A percentile compares a stretch with the other conserved stretches of the same genome.
Evolutionary conservation across 1,284 basidiomycete species (phyloP).

Genomic region (Sanghuangporus sanghuang): DNA sequence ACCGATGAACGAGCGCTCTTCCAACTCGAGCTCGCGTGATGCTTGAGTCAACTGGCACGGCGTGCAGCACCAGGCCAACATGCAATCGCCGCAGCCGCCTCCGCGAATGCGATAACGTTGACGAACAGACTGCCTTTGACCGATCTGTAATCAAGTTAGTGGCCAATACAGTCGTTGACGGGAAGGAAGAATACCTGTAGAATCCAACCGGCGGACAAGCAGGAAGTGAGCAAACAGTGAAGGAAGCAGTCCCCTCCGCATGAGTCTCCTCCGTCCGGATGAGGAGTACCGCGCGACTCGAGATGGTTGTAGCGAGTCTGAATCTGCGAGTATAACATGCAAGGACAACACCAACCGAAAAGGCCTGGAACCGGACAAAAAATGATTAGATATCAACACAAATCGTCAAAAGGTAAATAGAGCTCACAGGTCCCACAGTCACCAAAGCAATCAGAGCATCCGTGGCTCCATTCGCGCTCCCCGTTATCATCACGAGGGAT

Average conservation of each 20-base stretch:
- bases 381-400: neutral
- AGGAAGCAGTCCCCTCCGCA: slow-evolving; percentile 21
- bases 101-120: slow-evolving; percentile 42
- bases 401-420: neutral
- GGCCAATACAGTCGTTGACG: neutral
- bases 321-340: slow-evolving; percentile 25
- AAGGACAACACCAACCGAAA: slow-evolving; percentile 19
- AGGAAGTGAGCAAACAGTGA: slow-evolving; percentile 24
- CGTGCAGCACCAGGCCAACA: slow-evolving; percentile 36
- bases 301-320: slow-evolving; percentile 22
- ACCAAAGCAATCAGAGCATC: slow-evolving; percentile 33
- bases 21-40: slow-evolving; percentile 40
- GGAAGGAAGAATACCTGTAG: slow-evolving; percentile 31
- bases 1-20: slow-evolving; percentile 30
- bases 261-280: slow-evolving; percentile 20
- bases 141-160: slow-evolving; percentile 28
- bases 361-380: neutral
- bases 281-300: slow-evolving; percentile 18
- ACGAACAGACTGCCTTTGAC: slow-evolving; percentile 34
- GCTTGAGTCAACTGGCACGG: slow-evolving; percentile 48
- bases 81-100: slow-evolving; percentile 34
- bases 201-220: slow-evolving; percentile 34
- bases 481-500: slow-evolving; percentile 33
- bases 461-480: slow-evolving; percentile 40
- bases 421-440: slow-evolving; percentile 32